A percentile compares a stretch with the other conserved stretches of the same genome.
phyloP scores from a whole-genome alignment of 192 early-diverging fungal species.

The Phycomyces nitens region DNA sequence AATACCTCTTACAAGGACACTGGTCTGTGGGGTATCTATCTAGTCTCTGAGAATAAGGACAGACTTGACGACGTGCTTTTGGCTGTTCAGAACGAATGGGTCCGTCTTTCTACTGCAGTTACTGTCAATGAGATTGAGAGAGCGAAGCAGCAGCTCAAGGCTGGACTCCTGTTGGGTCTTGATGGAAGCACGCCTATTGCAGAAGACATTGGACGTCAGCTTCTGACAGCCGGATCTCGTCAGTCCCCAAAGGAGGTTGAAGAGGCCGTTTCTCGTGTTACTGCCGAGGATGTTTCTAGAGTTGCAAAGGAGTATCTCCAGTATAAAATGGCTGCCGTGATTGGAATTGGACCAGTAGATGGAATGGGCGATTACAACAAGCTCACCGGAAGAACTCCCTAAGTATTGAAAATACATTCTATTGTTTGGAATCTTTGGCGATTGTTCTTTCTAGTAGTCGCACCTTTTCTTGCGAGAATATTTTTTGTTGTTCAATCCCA shows the following conservation, averaged over 20 bases:
- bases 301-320: slow-evolving; percentile 86
- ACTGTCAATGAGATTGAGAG: slow-evolving; percentile 91
- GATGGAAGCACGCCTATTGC: slow-evolving; percentile 94
- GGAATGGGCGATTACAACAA: slow-evolving; percentile 86
- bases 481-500: too few relatives aligned
- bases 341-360: slow-evolving; percentile 87
- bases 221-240: slow-evolving; percentile 90
- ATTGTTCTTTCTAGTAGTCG: too few relatives aligned
- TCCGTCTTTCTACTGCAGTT: slow-evolving; percentile 78
- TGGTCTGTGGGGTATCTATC: slow-evolving; percentile 95
- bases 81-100: slow-evolving; percentile 91
- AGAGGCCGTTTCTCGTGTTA: slow-evolving; percentile 77
- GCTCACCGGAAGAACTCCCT: slow-evolving; percentile 81
- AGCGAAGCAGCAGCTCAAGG: slow-evolving; percentile 98
- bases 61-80: slow-evolving; percentile 84
- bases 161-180: slow-evolving; percentile 81
- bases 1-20: slow-evolving; percentile 99
- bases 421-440: background rate
- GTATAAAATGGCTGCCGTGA: slow-evolving; percentile 76
- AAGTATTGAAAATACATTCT: slow-evolving; percentile 5
- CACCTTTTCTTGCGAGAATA: too few relatives aligned
- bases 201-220: slow-evolving; percentile 97
- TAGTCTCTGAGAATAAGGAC: slow-evolving; percentile 78
- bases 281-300: slow-evolving; percentile 81
- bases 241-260: slow-evolving; percentile 88